Evolutionary conservation across 805 yeast genomes (phyloP).

Genomic region (Metschnikowia anglica): DNA sequence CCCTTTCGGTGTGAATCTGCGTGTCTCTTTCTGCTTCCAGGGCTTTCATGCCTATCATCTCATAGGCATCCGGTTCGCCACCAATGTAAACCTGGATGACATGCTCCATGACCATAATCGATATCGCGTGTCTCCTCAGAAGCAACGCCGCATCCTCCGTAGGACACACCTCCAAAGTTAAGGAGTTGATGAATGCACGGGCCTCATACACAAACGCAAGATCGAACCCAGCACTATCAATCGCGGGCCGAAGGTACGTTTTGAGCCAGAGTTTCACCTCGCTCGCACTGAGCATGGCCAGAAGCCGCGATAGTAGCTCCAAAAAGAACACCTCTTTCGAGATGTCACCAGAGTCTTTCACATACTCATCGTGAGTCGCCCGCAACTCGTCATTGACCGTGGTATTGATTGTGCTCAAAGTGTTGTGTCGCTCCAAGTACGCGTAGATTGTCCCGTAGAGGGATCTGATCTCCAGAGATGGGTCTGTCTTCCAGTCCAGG

Average conservation of each 20-base stretch:
- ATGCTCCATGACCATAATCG: conserved; percentile 23
- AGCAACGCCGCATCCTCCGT: conserved; percentile 25
- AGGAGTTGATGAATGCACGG: conserved; percentile 26
- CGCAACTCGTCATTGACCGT: conserved; percentile 39
- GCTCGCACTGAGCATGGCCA: conserved; percentile 30
- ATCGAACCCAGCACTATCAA: conserved; percentile 58
- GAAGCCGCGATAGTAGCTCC: conserved; percentile 35
- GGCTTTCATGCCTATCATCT: conserved; percentile 19
- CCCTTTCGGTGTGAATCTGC: conserved; percentile 48
- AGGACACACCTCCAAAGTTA: conserved; percentile 19
- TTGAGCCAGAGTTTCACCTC: conserved; percentile 48
- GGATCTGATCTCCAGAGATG: conserved; percentile 12
- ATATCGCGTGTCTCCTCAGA: conserved; percentile 23
- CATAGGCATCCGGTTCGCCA: conserved; percentile 15
- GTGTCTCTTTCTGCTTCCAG: conserved; percentile 21
- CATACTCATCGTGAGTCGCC: conserved; percentile 31
- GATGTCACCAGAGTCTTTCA: conserved; percentile 29
- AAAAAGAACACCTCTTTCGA: conserved; percentile 39
- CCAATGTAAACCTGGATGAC: conserved; percentile 30
- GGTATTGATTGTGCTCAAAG: conserved; percentile 30
- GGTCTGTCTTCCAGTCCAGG: conserved; percentile 12
- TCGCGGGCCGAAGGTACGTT: conserved; percentile 48
- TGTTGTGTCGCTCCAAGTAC: conserved; percentile 32
- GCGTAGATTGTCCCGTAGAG: conserved; percentile 17
- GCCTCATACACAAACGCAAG: conserved; percentile 36